Evolutionary conservation across 331 rosid species (phyloP), one percentile per base, ranked within the genome.

Genomic region (Spiraea crenata): DNA sequence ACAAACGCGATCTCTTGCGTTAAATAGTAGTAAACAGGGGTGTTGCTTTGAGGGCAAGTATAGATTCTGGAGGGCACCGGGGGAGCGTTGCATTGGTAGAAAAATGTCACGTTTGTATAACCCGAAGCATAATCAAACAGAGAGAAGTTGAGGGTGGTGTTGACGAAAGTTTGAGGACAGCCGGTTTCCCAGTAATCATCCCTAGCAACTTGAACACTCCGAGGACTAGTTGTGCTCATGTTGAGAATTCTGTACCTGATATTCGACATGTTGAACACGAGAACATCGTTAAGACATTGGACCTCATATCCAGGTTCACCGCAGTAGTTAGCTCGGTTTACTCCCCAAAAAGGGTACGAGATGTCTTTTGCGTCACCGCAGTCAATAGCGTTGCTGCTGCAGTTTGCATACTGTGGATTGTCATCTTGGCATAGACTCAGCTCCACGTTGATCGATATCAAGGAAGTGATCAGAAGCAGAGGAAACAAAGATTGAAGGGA

Each of bases 321-420:
- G 13, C 99, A 91, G 31, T 78, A 62, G 0, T 1, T 0, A 1
- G 67, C 45, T 42, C 89, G 79, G 62, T 57, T 57, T 0, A 0
- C 10, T 16, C 90, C 96, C 87, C 82, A 90, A 52, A 90, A 93
- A 1, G 98, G 98, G 20, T 86, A 90, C 14, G 41, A 86, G 77
- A 52, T 46, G 49, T 6, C 5, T 5, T 10, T 6, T 38, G 51
- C 14, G 15, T 0, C 0, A 14, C 63, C 72, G 4, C 95, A 92
- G 5, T 1, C 14, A 42, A 83, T 76, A 9, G 16, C 1, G 4
- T 6, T 1, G 10, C n/a, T 1, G 10, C n/a, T 51, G 77, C 96
- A 92, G 55, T 63, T 45, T 0, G 0, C 1, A 61, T 73, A 92
- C 0, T 9, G 15, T 15, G 19, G 5, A 76, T 77, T 67, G 4